These are phyloP conservation scores for Dispira parvispora DNA, from an alignment of 192 early-diverging fungal genomes.

Conservation along the genomic window DNA sequence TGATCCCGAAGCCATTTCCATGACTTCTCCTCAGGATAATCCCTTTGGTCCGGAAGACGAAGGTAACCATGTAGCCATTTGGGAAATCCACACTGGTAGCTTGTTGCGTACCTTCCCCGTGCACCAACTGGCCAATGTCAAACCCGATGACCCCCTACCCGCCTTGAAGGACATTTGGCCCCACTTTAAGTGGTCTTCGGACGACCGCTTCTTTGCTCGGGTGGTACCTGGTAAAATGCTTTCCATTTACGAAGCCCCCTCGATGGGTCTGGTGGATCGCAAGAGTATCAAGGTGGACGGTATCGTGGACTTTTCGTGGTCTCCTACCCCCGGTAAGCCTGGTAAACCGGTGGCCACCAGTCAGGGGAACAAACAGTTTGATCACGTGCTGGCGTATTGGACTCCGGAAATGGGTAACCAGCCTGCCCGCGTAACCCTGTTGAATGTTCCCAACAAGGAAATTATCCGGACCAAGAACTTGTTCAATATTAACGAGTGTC, in stretches of 20 bases:
- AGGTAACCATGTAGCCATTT: constrained; percentile 64
- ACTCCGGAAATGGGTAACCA: constrained; percentile 89
- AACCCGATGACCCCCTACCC: constrained; percentile 12
- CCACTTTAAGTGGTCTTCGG: constrained; percentile 87
- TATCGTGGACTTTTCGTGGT: constrained; percentile 65
- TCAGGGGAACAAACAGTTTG: constrained; percentile 19
- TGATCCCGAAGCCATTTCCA: constrained; percentile 30
- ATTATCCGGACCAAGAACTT: constrained; percentile 93
- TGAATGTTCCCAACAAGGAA: constrained; percentile 66
- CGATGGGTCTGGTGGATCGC: constrained; percentile 84
- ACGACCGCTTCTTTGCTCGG: constrained; percentile 89
- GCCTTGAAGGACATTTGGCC: constrained; percentile 45
- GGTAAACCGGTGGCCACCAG: constrained; percentile 15
- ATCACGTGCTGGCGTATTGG: constrained; percentile 82
- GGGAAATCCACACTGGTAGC: constrained; percentile 79
- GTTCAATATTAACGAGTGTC: constrained; percentile 81
- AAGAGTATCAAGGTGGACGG: constrained; percentile 79
- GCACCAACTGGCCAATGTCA: constrained; percentile 17
- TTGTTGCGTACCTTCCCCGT: constrained; percentile 79
- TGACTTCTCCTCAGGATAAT: constrained; percentile 45
- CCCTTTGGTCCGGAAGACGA: constrained; percentile 52
- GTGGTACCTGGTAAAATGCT: constrained; percentile 56
- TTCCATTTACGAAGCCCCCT: constrained; percentile 82
- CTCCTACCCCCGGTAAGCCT: constrained; percentile 28
- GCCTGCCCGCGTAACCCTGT: constrained; percentile 89